Evolutionary conservation across 2,329 filamentous ascomycete species (phyloP), one percentile per base, ranked within the genome.

Genomic region (Pestalotiopsis sp.): DNA sequence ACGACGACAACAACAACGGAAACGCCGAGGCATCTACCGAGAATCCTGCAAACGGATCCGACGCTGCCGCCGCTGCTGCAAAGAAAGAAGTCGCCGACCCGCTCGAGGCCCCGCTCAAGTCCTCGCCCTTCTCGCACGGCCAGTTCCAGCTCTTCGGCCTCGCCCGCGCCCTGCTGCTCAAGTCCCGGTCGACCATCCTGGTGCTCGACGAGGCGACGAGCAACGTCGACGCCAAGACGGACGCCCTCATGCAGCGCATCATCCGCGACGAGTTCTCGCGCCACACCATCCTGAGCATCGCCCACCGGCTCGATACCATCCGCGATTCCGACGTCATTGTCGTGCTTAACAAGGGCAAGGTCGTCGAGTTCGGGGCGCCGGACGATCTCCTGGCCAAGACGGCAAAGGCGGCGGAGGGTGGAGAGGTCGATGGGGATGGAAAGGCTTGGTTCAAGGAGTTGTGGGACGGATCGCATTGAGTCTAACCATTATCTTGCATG

Each of bases 281-380:
- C 9, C 27, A 65, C 9, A 68, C 67, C 11, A 38, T 66, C 4
- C 7, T 68, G n/a, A 59, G 36, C 4, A 38, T 68, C 13, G 67
- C 67, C 14, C 67, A 68, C 41, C 31, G 63, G 5, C 41, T 68
- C 38, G 67, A 68, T 6, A 68, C 67, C 11, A 61, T 68, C 38
- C 9, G 36, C 6, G 67, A 65, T 41, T 17, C 23, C 13, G 63
- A 68, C 14, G n/a, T 61, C 9, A 27, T 68, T 14, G 6, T 66
- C 11, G 63, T 68, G 7, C 27, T 68, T 23, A 36, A 68, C 9
- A 36, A 45, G 36, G 67, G 67, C 6, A 45, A 52, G 58, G 13
- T 68, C 7, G 55, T 68, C 9, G 67, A 68, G 36, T 14, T 60
- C n/a, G 66, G 66, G 1, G 49, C 60, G n/a, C 66, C 66, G 14